Percentiles rank a stretch among this genome's conserved stretches.
Evolutionary conservation across 108 stramenopile species (phyloP).

Genomic region (Stephanodiscus triporus): DNA sequence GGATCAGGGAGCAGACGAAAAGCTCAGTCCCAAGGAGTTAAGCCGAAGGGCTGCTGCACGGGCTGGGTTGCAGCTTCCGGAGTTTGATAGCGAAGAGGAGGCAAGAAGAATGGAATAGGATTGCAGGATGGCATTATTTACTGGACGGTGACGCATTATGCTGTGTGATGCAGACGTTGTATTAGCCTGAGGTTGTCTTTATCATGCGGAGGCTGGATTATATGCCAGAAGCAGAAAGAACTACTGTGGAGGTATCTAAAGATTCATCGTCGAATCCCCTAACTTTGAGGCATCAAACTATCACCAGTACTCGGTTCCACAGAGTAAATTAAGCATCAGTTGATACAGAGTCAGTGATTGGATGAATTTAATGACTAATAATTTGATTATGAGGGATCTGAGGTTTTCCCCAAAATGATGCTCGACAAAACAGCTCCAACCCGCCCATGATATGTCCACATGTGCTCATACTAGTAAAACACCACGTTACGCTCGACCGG

Average conservation of each 20-base stretch:
- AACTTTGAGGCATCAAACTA: background rate
- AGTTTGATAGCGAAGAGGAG: constrained; percentile 31
- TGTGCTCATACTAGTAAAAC: background rate
- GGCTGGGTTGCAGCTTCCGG: constrained; percentile 75
- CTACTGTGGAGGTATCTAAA: too few species aligned
- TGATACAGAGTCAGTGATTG: background rate
- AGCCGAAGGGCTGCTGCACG: constrained; percentile 78
- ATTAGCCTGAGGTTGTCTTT: background rate
- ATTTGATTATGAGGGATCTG: too few species aligned
- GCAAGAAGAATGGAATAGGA: background rate
- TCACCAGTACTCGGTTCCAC: background rate
- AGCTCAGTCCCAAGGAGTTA: constrained; percentile 74
- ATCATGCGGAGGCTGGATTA: background rate
- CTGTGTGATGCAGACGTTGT: background rate
- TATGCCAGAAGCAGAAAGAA: background rate
- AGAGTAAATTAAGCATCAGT: background rate
- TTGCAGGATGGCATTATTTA: background rate
- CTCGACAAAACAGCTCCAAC: too few species aligned
- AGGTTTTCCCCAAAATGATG: too few species aligned
- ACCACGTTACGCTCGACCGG: constrained; percentile 44
- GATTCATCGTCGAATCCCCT: too few species aligned
- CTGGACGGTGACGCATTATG: background rate
- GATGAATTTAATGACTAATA: too few species aligned
- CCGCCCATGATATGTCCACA: background rate
- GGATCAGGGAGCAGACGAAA: constrained; percentile 77